Evolutionary conservation across 2,329 filamentous ascomycete species (phyloP).

Genomic region (Penicillium expansum): DNA sequence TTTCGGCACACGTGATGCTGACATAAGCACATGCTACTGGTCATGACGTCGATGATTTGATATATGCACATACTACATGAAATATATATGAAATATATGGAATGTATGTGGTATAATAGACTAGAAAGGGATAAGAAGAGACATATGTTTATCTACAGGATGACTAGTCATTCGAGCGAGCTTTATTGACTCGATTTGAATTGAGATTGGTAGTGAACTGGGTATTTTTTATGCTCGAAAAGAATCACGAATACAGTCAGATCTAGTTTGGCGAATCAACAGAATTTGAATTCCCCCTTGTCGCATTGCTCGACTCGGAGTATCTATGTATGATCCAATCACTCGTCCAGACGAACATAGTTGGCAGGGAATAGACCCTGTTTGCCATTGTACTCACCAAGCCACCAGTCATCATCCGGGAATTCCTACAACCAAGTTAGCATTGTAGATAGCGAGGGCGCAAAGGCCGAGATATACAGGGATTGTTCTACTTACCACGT

Average conservation of each 20-base stretch:
- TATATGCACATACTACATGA: background rate
- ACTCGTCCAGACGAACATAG: conserved; percentile 46
- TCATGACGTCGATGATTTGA: conserved; percentile 17
- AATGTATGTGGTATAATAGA: no score
- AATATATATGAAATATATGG: no score
- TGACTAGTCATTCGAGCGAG: background rate
- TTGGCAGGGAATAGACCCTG: conserved; percentile 74
- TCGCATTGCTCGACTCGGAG: background rate
- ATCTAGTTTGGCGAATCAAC: background rate
- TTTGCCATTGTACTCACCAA: conserved; percentile 76
- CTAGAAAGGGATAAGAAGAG: background rate
- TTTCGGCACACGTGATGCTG: conserved; percentile 22
- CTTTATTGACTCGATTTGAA: background rate
- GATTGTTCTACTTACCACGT: conserved; percentile 60
- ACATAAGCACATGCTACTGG: background rate
- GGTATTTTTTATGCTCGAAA: no score
- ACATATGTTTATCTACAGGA: background rate
- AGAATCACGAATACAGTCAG: no score
- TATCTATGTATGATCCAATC: background rate
- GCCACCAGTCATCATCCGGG: conserved; percentile 99
- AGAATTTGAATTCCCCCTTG: background rate
- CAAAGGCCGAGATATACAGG: background rate
- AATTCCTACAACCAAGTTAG: conserved; percentile 64
- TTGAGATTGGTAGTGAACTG: background rate
- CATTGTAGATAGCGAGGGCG: background rate